Percentiles rank a stretch among this genome's conserved stretches.
These are phyloP conservation scores for Solanum pinnatisectum DNA, from an alignment of 257 asterid genomes.

Conservation along the genomic window DNA sequence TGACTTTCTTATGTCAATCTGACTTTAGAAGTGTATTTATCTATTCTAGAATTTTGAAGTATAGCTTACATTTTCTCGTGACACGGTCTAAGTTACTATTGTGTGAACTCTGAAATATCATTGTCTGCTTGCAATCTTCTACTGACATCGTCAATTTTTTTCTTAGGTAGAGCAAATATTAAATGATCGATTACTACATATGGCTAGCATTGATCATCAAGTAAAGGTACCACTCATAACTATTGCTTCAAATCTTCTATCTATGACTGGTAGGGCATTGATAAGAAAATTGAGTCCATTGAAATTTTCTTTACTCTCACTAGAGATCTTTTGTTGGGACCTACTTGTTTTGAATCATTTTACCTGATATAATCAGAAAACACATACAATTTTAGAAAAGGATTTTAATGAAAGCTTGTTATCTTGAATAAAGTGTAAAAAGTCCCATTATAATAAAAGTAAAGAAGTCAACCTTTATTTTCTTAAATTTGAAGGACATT, in stretches of 20 bases:
- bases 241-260: not conserved
- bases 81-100: not conserved
- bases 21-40: not conserved
- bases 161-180: constrained; percentile 64
- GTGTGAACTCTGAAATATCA: not conserved
- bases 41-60: not conserved
- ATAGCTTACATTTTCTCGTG: not conserved
- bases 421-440: not conserved
- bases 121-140: not conserved
- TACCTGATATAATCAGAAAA: not conserved
- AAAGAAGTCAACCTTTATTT: not conserved
- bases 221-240: constrained; percentile 54
- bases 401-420: not conserved
- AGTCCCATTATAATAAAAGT: not conserved
- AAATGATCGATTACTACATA: constrained; percentile 57
- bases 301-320: not conserved
- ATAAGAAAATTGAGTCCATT: not conserved
- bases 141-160: constrained; percentile 11
- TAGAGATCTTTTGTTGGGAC: not conserved
- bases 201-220: constrained; percentile 70
- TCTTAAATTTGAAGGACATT: not conserved
- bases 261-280: not conserved
- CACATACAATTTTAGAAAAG: not conserved
- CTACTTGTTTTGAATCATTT: not conserved
- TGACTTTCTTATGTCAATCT: not conserved